These are phyloP conservation scores for Cyclotella atomus DNA, from an alignment of 108 stramenopile genomes.

Conservation along the genomic window DNA sequence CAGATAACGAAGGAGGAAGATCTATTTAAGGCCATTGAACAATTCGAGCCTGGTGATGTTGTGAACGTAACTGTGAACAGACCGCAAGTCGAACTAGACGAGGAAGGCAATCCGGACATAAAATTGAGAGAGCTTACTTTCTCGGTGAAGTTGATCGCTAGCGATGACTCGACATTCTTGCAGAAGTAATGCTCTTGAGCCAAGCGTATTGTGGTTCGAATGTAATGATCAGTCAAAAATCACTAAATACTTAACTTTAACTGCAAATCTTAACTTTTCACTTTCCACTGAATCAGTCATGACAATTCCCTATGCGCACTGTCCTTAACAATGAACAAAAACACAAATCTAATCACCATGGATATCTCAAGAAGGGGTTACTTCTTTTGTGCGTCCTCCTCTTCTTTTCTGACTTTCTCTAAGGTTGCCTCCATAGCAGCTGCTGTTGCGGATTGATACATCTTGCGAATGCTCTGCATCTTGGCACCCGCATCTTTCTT, in stretches of 20 bases:
- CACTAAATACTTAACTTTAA: no score
- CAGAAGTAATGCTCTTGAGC: no score
- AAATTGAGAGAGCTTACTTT: constrained; percentile 43
- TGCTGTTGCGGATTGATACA: constrained; percentile 25
- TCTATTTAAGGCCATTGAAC: constrained; percentile 89
- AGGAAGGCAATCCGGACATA: constrained; percentile 32
- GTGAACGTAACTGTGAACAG: constrained; percentile 82
- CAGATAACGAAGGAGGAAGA: constrained; percentile 88
- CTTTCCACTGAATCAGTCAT: no score
- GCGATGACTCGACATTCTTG: constrained; percentile 42
- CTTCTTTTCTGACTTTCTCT: constrained; percentile 19
- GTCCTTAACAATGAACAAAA: no score
- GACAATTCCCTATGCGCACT: no score
- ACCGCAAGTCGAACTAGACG: constrained; percentile 33
- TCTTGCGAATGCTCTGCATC: constrained; percentile 17
- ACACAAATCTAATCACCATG: no score
- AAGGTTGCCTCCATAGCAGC: constrained; percentile 36
- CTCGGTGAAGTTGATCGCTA: constrained; percentile 45
- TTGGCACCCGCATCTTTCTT: constrained; percentile 9
- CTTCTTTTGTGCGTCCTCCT: constrained; percentile 14
- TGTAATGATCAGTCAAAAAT: no score
- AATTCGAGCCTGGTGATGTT: constrained; percentile 80
- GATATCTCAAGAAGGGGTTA: no score
- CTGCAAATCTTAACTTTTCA: no score
- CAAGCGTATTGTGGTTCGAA: no score